A percentile compares a stretch with the other conserved stretches of the same genome.
Evolutionary conservation across 75 land plant species (phyloP).

Genomic region (Pinus taeda): DNA sequence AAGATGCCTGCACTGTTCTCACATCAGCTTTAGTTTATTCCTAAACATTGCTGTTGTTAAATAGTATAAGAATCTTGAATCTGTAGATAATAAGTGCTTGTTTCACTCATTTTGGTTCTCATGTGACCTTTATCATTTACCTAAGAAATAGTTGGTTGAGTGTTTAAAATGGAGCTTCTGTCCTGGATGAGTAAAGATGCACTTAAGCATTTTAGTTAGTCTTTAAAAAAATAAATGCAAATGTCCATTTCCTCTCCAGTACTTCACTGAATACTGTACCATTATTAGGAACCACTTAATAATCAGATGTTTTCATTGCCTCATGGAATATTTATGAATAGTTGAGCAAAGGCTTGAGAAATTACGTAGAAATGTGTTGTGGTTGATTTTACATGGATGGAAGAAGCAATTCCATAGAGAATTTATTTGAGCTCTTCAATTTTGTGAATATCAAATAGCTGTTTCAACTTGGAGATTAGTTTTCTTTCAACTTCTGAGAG

Average conservation of each 20-base stretch:
- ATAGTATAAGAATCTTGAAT: no score
- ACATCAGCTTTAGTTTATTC: no score
- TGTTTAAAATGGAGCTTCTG: no score
- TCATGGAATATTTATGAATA: background rate
- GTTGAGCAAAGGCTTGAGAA: background rate
- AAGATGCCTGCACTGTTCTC: no score
- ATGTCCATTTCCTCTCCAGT: background rate
- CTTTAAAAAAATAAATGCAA: no score
- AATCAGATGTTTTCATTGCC: background rate
- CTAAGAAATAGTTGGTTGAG: no score
- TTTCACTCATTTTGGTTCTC: no score
- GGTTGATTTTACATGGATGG: background rate
- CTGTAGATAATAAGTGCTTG: no score
- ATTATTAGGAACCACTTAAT: background rate
- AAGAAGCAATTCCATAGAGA: constrained; percentile 2
- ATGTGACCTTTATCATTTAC: no score
- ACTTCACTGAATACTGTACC: background rate
- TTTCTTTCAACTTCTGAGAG: background rate
- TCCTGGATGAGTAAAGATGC: no score
- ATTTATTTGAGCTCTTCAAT: background rate
- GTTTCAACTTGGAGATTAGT: background rate
- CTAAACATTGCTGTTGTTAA: no score
- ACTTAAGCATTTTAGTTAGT: no score
- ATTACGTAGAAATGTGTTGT: background rate
- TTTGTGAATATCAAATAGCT: background rate